These are phyloP conservation scores for Suhomyces pyralidae DNA, from an alignment of 805 yeast species.

Conservation along the genomic window DNA sequence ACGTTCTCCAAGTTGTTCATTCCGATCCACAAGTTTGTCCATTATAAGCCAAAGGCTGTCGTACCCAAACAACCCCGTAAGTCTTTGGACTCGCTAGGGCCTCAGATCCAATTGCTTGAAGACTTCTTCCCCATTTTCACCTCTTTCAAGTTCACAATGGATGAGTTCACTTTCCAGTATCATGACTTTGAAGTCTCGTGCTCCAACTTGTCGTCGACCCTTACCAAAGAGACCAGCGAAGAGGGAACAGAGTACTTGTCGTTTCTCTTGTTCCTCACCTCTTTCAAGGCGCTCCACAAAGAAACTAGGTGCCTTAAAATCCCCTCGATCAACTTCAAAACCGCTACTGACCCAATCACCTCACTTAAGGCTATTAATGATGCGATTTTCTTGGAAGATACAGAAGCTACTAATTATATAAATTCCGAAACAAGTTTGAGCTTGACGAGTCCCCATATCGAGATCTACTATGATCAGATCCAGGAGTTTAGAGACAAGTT, in stretches of 20 bases:
- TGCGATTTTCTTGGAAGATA: not conserved
- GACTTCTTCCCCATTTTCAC: slow-evolving; percentile 1
- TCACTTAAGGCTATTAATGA: slow-evolving; percentile 18
- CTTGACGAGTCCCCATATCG: slow-evolving; percentile 34
- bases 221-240: slow-evolving; percentile 10
- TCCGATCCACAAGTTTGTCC: slow-evolving; percentile 5
- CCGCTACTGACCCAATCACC: slow-evolving; percentile 20
- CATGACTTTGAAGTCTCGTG: slow-evolving; percentile 14
- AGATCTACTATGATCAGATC: slow-evolving; percentile 38
- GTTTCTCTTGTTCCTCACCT: slow-evolving; percentile 24
- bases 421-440: slow-evolving; percentile 18
- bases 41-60: not conserved
- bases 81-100: not conserved
- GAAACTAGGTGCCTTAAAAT: slow-evolving; percentile 31
- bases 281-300: slow-evolving; percentile 26
- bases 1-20: slow-evolving; percentile 9
- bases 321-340: slow-evolving; percentile 32
- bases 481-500: not conserved
- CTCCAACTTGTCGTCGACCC: slow-evolving; percentile 19
- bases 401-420: slow-evolving; percentile 10
- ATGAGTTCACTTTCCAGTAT: slow-evolving; percentile 22
- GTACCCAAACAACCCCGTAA: not conserved
- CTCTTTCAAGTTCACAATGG: slow-evolving; percentile 14
- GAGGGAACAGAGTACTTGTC: slow-evolving; percentile 5
- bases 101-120: not conserved